Percentiles rank a stretch among this genome's conserved stretches.
Evolutionary conservation across 139 green algal species (phyloP).

Genomic region (Diplosphaera chodatii): DNA sequence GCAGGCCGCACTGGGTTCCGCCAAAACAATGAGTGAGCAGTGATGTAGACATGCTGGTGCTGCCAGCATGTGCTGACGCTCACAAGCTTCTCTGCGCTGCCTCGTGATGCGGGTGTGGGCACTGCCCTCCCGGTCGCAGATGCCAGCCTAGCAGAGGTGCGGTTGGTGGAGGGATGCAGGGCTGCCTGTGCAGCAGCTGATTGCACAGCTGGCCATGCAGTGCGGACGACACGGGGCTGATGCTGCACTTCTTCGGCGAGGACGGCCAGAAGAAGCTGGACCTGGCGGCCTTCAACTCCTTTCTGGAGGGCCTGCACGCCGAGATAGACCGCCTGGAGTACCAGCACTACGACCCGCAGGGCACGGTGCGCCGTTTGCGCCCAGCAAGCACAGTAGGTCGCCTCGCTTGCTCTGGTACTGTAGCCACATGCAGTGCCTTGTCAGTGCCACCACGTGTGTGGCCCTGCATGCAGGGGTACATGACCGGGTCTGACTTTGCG

Average conservation of each 20-base stretch:
- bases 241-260: constrained; percentile 50
- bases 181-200: no score
- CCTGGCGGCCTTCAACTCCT: constrained; percentile 48
- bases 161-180: no score
- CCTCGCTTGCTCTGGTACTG: background rate
- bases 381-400: no score
- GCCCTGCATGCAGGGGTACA: constrained; percentile 38
- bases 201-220: no score
- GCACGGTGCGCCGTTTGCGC: constrained; percentile 2
- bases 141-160: no score
- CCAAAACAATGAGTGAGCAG: background rate
- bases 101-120: no score
- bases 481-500: constrained; percentile 32
- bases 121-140: no score
- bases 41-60: no score
- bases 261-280: constrained; percentile 40
- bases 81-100: no score
- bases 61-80: no score
- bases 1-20: background rate
- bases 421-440: no score
- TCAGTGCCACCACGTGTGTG: no score
- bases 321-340: constrained; percentile 71
- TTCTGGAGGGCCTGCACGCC: constrained; percentile 46
- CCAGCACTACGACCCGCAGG: constrained; percentile 50
- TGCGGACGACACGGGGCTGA: constrained; percentile 18